A percentile compares a stretch with the other conserved stretches of the same genome.
Conservation (phyloP, 345 rosid genomes). For the Tarenaya hassleriana region DNA sequence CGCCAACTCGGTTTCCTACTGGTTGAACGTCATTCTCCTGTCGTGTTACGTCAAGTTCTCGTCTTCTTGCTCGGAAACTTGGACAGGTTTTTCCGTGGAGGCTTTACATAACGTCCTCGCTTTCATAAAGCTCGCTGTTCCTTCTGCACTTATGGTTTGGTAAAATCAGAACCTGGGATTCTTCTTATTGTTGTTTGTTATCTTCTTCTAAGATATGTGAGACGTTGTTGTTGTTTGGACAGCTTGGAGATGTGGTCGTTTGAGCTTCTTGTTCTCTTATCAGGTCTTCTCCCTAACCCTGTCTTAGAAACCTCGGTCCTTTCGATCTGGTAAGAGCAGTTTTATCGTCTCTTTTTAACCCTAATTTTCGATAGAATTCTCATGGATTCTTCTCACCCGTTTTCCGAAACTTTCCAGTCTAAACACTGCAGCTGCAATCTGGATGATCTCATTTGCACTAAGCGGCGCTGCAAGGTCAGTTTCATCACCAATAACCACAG, state of each 20-base stretch:
- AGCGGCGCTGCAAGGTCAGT: conserved; percentile 16
- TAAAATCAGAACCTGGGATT: background rate
- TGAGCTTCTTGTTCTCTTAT: conserved; percentile 14
- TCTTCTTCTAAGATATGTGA: background rate
- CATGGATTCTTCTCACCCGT: background rate
- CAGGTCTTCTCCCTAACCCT: conserved; percentile 20
- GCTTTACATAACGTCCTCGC: conserved; percentile 12
- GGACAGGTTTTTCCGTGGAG: conserved; percentile 31
- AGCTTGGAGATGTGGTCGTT: conserved; percentile 24
- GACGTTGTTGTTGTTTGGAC: background rate
- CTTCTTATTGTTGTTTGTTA: background rate
- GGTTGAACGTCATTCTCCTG: conserved; percentile 30
- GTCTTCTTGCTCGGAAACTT: conserved; percentile 26
- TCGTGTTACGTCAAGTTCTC: conserved; percentile 29
- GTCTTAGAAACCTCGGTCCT: conserved; percentile 21
- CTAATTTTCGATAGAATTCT: background rate
- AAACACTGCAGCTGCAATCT: conserved; percentile 43
- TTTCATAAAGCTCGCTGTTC: conserved; percentile 24
- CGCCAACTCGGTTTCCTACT: conserved; percentile 34
- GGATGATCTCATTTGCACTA: conserved; percentile 70
- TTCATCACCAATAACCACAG: background rate
- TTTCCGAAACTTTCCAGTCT: conserved; percentile 38
- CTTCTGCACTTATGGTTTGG: conserved; percentile 35
- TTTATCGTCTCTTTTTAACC: background rate
- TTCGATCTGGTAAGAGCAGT: conserved; percentile 10